phyloP scores from a whole-genome alignment of 2,329 filamentous ascomycete species.

The Pezicula carpinea region DNA sequence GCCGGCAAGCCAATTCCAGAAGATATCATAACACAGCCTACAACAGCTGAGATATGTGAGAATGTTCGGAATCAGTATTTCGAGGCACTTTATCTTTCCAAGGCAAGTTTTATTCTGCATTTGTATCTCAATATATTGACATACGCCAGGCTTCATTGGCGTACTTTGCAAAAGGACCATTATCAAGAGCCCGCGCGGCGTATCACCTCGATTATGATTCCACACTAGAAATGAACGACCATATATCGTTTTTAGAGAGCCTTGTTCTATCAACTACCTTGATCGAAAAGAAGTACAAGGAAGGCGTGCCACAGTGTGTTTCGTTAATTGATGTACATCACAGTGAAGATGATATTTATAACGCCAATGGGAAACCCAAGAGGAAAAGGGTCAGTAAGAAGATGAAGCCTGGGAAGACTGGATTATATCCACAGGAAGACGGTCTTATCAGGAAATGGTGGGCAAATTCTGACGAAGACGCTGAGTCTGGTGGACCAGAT shows the following conservation, averaged over 20 bases:
- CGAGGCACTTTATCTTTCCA: constrained; percentile 58
- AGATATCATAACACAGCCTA: constrained; percentile 20
- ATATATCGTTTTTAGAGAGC: constrained; percentile 64
- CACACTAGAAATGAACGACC: constrained; percentile 54
- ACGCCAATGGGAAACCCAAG: constrained; percentile 36
- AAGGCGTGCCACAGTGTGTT: constrained; percentile 61
- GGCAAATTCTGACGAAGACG: constrained; percentile 51
- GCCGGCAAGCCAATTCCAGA: background rate
- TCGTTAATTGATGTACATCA: constrained; percentile 47
- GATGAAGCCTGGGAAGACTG: constrained; percentile 62
- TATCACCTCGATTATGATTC: constrained; percentile 61
- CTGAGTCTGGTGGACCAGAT: constrained; percentile 38
- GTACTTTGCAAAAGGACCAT: constrained; percentile 78
- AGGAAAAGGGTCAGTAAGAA: constrained; percentile 56
- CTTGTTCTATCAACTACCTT: constrained; percentile 62
- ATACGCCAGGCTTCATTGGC: constrained; percentile 64
- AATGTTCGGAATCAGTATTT: constrained; percentile 55
- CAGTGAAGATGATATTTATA: constrained; percentile 43
- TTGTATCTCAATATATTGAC: constrained; percentile 36
- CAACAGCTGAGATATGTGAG: constrained; percentile 49
- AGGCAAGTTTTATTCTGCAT: constrained; percentile 38
- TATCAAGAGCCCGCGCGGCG: constrained; percentile 68
- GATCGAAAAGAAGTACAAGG: constrained; percentile 77
- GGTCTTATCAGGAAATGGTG: constrained; percentile 67
- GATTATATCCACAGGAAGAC: constrained; percentile 64